phyloP scores from a whole-genome alignment of 805 yeast genomes.

The Blastobotrys attinorum region DNA sequence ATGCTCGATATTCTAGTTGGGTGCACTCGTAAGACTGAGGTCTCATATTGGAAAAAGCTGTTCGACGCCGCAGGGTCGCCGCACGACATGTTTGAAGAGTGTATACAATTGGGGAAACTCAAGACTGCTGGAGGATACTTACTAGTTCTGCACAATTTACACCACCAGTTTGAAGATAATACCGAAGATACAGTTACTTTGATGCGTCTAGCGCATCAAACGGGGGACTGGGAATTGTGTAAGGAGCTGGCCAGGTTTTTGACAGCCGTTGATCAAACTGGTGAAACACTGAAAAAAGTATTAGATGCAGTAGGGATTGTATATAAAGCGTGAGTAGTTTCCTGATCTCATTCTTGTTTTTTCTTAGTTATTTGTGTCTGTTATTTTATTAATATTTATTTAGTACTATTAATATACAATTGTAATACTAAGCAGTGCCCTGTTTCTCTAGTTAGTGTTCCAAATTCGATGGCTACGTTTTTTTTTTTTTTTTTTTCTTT shows the following conservation, averaged over 20 bases:
- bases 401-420: too few species aligned
- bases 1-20: slow-evolving; percentile 33
- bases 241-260: slow-evolving; percentile 33
- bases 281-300: slow-evolving; percentile 1
- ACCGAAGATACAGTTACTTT: slow-evolving; percentile 24
- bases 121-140: slow-evolving; percentile 35
- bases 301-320: slow-evolving; percentile 3
- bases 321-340: too few species aligned
- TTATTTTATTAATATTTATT: too few species aligned
- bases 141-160: slow-evolving; percentile 31
- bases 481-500: background rate
- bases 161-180: slow-evolving; percentile 18
- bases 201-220: slow-evolving; percentile 28
- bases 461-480: background rate
- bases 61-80: slow-evolving; percentile 32
- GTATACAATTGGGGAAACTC: slow-evolving; percentile 27
- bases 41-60: slow-evolving; percentile 42
- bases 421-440: too few species aligned
- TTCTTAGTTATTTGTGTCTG: too few species aligned
- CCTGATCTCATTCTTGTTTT: too few species aligned
- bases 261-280: slow-evolving; percentile 29
- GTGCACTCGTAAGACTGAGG: slow-evolving; percentile 53
- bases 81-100: slow-evolving; percentile 29
- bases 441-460: too few species aligned
- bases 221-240: slow-evolving; percentile 30